Conservation (phyloP, 176 grass and related monocot genomes). For the Rhynchospora breviuscula region DNA sequence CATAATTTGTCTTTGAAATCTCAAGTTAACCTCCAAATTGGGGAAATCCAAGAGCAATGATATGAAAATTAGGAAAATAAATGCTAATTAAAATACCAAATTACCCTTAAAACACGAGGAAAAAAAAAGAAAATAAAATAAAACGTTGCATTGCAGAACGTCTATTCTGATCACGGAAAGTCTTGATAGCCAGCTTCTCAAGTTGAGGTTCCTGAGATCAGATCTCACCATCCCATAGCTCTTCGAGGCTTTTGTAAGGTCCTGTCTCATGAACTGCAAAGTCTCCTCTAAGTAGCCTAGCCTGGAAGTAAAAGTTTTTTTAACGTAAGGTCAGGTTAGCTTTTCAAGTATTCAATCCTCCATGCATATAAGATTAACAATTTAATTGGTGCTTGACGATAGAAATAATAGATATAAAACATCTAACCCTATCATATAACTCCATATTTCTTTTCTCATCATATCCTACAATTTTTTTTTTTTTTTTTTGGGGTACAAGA, state of each 20-base stretch:
- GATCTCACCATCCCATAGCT: conserved; percentile 60
- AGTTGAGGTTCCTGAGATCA: conserved; percentile 1
- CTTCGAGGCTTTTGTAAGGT: conserved; percentile 46
- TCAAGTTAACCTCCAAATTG: not conserved
- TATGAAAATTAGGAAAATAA: not conserved
- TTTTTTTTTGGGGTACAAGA: not conserved
- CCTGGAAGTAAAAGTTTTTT: conserved; percentile 27
- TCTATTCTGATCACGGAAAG: not conserved
- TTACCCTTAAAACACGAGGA: not conserved
- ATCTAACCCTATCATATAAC: not conserved
- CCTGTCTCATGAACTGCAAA: conserved; percentile 31
- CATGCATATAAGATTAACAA: not conserved
- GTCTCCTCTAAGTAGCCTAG: conserved; percentile 32
- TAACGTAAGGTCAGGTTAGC: not conserved
- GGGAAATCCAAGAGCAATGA: not conserved
- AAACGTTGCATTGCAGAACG: not conserved
- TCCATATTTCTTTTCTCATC: not conserved
- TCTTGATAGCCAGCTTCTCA: not conserved
- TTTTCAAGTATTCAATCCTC: not conserved
- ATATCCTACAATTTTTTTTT: not conserved
- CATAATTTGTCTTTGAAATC: not conserved
- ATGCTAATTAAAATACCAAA: not conserved
- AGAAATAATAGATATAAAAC: conserved; percentile 5
- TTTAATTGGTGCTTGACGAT: not conserved
- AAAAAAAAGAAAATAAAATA: not conserved